Evolutionary conservation across 2,329 filamentous ascomycete genomes (phyloP), one percentile per base, ranked within the genome.

Genomic region (Pseudogymnoascus sp.): DNA sequence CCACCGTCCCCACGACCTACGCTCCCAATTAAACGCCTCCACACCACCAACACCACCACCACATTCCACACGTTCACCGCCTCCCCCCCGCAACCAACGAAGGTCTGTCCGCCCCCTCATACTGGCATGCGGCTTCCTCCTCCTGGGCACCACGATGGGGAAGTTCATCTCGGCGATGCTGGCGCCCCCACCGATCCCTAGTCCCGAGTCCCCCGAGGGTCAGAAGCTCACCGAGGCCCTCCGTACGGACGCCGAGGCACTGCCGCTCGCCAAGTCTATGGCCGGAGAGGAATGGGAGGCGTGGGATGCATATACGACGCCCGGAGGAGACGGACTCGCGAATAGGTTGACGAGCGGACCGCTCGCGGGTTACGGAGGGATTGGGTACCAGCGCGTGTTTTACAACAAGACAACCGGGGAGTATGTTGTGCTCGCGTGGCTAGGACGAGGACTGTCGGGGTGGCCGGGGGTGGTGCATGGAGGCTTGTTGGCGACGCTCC

Each of bases 391-490:
- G 75, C 78, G 81, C 66, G 73, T 87, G 1, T 91, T 89, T 68
- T 82, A 79, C 76, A 82, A 88, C 68, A 67, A 74, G 3, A 71
- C 71, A 28, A 81, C 83, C 5, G 78, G 82, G 64, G 81, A 83
- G 66, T 71, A 83, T 33, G 74, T 85, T 9, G 80, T 78, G 57
- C 77, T 91, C n/a, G 75, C 91, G 3, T 88, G 79, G 75, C 78
- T 91, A 59, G 89, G 88, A 5, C 71, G 76, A n/a, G 81, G 76
- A 1, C 69, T 86, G 18, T 76, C 79, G 55, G 88, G 89, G 3
- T 92, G 86, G 85, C 88, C 88, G 1, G 79, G 81, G 10, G 76
- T 88, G 38, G 82, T 84, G 58, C 88, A 92, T 73, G 88, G 88
- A 60, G 88, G 88, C 12, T 76, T 79, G 5, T 77, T 88, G 56